Base-by-base conservation (phyloP, 2,329 filamentous ascomycete species). In the Cercospora janseana region DNA sequence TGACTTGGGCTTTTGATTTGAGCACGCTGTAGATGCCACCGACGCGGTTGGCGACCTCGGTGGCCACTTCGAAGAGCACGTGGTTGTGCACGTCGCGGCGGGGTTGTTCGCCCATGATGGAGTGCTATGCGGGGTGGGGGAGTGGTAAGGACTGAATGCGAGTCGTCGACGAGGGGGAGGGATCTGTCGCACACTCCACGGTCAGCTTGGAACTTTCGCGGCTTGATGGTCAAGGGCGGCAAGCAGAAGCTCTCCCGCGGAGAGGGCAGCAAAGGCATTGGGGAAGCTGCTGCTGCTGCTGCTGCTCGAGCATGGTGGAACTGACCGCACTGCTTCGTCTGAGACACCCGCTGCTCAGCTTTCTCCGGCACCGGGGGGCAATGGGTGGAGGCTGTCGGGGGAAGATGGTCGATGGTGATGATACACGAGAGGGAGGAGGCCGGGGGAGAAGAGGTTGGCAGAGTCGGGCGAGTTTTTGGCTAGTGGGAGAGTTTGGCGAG, bases 21-120 rank as follows among this genome's bases (percentile, higher is more conserved):
- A 98, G 85, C 60, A 98, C 93, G 12, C 92, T 97, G 78, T 98
- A 98, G 74, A 98, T 98, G 64, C 93, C 93, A 67, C 93, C 93
- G 55, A 98, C 93, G 80, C 93, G 83, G 78, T 97, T 95, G 56
- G 93, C 93, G 63, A 97, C 93, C 71, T 98, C 93, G 16, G 93
- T 97, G 54, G 93, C 90, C 65, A 97, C 79, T 75, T 98, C 93
- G 69, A 98, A 98, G 62, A 98, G 86, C 66, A 94, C 79, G 74
- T 97, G 93, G 72, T 95, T 93, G 75, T 87, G 90, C 65, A 97
- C 88, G 74, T 97, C 91, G 66, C 83, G 68, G 64, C 60, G 60
- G 67, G 76, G 59, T 64, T 59, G 31, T 34, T 66, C 64, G 38
- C 59, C 55, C 68, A 69, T 69, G 52, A 50, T 60, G 59, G 47